phyloP scores from a whole-genome alignment of 1,284 basidiomycete genomes.

The Ceratobasidium theobromae region DNA sequence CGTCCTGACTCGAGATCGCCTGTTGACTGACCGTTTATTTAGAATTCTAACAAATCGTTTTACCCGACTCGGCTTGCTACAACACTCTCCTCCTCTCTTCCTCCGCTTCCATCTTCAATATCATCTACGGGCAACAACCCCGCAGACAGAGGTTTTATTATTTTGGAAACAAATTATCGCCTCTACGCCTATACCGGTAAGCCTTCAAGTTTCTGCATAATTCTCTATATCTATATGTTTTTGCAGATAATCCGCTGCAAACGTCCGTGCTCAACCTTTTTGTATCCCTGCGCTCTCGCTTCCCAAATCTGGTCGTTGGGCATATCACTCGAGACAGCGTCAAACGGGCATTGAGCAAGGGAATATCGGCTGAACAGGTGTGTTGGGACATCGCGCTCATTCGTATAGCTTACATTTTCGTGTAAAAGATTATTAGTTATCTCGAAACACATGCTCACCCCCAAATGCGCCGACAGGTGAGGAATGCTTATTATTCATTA shows the following conservation, averaged over 20 bases:
- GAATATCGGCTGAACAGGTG: constrained; percentile 95
- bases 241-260: constrained; percentile 86
- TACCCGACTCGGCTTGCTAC: constrained; percentile 96
- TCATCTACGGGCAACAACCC: constrained; percentile 50
- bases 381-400: constrained; percentile 37
- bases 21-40: not conserved
- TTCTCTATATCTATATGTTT: not conserved
- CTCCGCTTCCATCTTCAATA: constrained; percentile 61
- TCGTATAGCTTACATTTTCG: too few species aligned
- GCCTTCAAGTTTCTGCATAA: constrained; percentile 33
- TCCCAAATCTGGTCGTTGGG: constrained; percentile 95
- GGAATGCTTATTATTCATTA: constrained; percentile 39
- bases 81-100: constrained; percentile 77
- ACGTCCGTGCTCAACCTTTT: constrained; percentile 97
- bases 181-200: constrained; percentile 96
- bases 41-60: constrained; percentile 59
- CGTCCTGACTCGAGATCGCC: not conserved
- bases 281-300: constrained; percentile 87
- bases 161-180: constrained; percentile 98
- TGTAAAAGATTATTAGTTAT: constrained; percentile 98
- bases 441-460: constrained; percentile 93
- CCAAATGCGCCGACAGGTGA: constrained; percentile 93
- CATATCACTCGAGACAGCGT: constrained; percentile 94
- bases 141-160: constrained; percentile 84
- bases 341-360: constrained; percentile 89